phyloP scores from a whole-genome alignment of 164 flowering plant species.

The Vitis rupestris region DNA sequence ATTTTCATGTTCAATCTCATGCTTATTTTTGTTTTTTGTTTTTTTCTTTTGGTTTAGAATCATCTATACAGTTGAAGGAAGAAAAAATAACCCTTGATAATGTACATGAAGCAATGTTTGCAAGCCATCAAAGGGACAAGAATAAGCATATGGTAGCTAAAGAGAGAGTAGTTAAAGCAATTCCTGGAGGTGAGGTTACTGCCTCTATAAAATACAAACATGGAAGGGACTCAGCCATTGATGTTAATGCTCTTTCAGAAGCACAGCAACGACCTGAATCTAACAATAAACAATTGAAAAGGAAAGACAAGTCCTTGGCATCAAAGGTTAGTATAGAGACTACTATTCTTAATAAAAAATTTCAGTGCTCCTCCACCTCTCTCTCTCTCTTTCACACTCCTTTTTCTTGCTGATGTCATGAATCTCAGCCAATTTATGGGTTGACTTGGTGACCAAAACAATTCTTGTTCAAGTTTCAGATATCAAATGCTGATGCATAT shows the following conservation, averaged over 20 bases:
- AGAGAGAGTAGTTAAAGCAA: slow-evolving; percentile 4
- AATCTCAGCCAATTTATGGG: background rate
- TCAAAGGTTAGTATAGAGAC: slow-evolving; percentile 23
- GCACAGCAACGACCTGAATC: slow-evolving; percentile 7
- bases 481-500: slow-evolving; percentile 15
- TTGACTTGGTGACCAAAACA: background rate
- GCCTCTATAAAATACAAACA: slow-evolving; percentile 22
- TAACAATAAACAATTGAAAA: slow-evolving; percentile 19
- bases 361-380: too few species aligned
- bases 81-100: slow-evolving; percentile 16
- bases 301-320: slow-evolving; percentile 20
- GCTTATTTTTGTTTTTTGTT: background rate
- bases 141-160: slow-evolving; percentile 10
- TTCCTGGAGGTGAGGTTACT: slow-evolving; percentile 16
- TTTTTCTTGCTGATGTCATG: too few species aligned
- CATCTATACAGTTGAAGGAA: slow-evolving; percentile 26
- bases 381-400: background rate
- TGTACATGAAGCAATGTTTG: slow-evolving; percentile 25
- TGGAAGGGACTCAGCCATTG: slow-evolving; percentile 14
- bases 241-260: slow-evolving; percentile 14
- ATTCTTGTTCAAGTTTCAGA: slow-evolving; percentile 18
- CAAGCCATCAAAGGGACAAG: slow-evolving; percentile 18
- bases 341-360: background rate
- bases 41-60: slow-evolving; percentile 21
- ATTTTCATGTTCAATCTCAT: background rate